phyloP scores from a whole-genome alignment of 345 rosid genomes.

The Gossypium longicalyx region DNA sequence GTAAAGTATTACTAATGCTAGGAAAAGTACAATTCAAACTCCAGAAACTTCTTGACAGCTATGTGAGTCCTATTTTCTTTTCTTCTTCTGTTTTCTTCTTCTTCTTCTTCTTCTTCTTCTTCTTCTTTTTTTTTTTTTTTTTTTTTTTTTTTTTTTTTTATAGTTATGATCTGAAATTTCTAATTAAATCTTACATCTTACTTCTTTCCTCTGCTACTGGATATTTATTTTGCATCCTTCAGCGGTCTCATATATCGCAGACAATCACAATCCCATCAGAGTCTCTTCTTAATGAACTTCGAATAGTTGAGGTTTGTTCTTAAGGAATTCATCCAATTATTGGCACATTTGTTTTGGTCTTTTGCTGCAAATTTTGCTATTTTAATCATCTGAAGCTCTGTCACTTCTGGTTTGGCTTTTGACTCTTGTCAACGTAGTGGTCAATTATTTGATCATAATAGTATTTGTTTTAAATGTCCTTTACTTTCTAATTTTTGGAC shows the following conservation, averaged over 20 bases:
- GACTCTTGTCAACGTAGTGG: neutral
- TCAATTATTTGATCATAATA: neutral
- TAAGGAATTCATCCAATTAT: neutral
- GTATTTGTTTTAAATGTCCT: neutral
- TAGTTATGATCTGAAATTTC: neutral
- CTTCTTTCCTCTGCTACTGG: conserved; percentile 9
- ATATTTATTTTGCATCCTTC: conserved; percentile 26
- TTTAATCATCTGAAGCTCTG: neutral
- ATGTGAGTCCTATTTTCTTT: conserved; percentile 49
- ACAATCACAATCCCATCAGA: conserved; percentile 90
- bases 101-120: neutral
- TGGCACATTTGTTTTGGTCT: conserved; percentile 8
- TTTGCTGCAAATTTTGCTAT: neutral
- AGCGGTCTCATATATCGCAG: conserved; percentile 77
- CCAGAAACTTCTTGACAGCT: conserved; percentile 79
- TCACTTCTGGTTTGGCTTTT: neutral
- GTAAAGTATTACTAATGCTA: conserved; percentile 71
- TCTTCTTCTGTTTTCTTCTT: neutral
- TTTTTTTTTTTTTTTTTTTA: neutral
- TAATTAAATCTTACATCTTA: conserved; percentile 11
- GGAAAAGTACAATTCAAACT: conserved; percentile 89
- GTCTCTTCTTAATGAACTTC: conserved; percentile 95
- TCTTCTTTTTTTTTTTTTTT: neutral
- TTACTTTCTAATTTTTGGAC: neutral
- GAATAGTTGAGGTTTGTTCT: conserved; percentile 84